phyloP scores from a whole-genome alignment of 1,284 basidiomycete species.

The Trametes pubescens region DNA sequence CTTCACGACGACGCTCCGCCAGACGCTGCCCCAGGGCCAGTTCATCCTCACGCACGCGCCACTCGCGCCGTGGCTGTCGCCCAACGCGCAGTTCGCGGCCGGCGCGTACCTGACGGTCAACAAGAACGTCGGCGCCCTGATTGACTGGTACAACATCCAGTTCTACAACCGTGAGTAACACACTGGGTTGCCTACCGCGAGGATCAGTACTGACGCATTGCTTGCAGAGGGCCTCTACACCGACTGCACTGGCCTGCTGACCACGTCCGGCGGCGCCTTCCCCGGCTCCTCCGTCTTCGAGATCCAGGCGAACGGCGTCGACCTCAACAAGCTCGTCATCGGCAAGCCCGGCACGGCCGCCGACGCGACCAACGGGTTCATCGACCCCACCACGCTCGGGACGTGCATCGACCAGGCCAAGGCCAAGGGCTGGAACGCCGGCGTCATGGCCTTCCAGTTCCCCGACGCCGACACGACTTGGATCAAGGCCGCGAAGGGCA shows the following conservation, averaged over 20 bases:
- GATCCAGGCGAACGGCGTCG: conserved; percentile 62
- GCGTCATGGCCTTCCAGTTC: conserved; percentile 32
- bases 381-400: conserved; percentile 59
- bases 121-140: conserved; percentile 56
- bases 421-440: conserved; percentile 61
- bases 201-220: not conserved
- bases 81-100: conserved; percentile 53
- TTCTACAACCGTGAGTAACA: conserved; percentile 67
- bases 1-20: conserved; percentile 50
- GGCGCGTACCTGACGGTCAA: conserved; percentile 69
- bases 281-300: conserved; percentile 64
- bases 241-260: conserved; percentile 61
- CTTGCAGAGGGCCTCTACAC: conserved; percentile 62
- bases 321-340: conserved; percentile 59
- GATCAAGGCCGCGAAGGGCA: conserved; percentile 20
- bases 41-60: conserved; percentile 50
- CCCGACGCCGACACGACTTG: conserved; percentile 22
- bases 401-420: conserved; percentile 62
- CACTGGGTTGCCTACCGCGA: not conserved
- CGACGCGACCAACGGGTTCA: conserved; percentile 65
- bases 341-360: conserved; percentile 63
- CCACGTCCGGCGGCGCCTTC: conserved; percentile 56
- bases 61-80: conserved; percentile 65
- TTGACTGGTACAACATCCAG: conserved; percentile 58
- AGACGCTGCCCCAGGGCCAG: conserved; percentile 43